Base-by-base conservation (phyloP, 2,329 filamentous ascomycete genomes). In the Pyrenophora seminiperda region DNA sequence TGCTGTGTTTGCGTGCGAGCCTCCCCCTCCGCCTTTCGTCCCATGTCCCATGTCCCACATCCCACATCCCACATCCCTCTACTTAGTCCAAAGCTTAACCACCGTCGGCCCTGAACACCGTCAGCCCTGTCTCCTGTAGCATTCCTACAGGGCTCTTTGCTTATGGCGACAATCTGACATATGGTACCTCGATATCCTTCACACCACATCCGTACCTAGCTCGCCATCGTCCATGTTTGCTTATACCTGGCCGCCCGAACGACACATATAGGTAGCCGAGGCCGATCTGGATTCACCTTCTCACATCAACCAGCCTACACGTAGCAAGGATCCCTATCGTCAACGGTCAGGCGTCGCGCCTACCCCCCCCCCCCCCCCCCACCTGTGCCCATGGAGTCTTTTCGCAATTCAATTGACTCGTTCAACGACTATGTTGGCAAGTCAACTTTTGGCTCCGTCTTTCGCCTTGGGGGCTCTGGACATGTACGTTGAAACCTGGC, bases 401-500 rank as follows among this genome's bases (percentile, higher is more conserved):
- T 66, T 39, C 57, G 56, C 15, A 50, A 41, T 15, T 53, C 49
- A 10, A 13, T 61, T 37, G 53, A 68, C 14, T 49, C 50, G 9
- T 42, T 68, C 50, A 69, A 72, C 43, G 43, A 31, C 19, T 60
- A 54, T 30, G 45, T 71, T 18, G 63, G 64, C 17, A 43, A 59
- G 36, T 74, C 73, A 9, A 72, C 64, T 3, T 73, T 75, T 53
- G 73, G 73, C 22, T 69, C 70, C 10, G 65, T 74, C 38, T 96
- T 96, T 75, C 84, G 85, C 58, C 83, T 96, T 24, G 89, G 95
- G 59, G 89, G 89, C 56, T 91, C 83, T 31, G 90, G 90, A 63
- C 89, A 93, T 83, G 88, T 90, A 81, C 79, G 85, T 80, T 36
- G 58, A 27, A 18, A 10, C 19, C 10, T 5, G 20, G 5, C 10